phyloP scores from a whole-genome alignment of 306 rosid species.

The Lathyrus oleraceus region DNA sequence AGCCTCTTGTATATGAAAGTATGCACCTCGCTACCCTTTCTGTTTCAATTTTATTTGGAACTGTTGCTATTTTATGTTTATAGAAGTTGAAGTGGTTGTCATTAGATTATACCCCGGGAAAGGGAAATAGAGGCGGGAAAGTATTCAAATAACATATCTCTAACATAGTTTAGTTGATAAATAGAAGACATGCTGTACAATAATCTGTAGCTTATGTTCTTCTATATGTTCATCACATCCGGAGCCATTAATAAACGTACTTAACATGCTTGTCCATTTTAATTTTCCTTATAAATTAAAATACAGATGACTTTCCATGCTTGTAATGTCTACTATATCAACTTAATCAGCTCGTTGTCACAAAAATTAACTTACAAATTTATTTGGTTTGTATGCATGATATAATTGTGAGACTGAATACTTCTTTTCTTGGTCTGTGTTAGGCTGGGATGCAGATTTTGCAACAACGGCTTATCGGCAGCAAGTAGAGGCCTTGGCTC shows the following conservation, averaged over 20 bases:
- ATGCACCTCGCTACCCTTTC: conserved; percentile 38
- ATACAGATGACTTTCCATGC: neutral
- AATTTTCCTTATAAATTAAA: conserved; percentile 1
- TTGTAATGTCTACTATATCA: conserved; percentile 12
- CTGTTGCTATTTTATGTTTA: conserved; percentile 18
- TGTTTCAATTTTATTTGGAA: conserved; percentile 23
- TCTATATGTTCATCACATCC: conserved; percentile 2
- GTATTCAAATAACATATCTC: conserved; percentile 15
- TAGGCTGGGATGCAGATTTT: conserved; percentile 98
- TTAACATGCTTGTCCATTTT: neutral
- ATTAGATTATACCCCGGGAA: conserved; percentile 18
- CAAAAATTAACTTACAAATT: conserved; percentile 14
- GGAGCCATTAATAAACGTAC: conserved; percentile 1
- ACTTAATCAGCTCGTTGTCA: conserved; percentile 24
- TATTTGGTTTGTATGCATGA: conserved; percentile 24
- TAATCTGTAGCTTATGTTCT: conserved; percentile 13
- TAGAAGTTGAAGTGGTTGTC: conserved; percentile 17
- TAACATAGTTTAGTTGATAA: conserved; percentile 8
- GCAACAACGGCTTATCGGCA: conserved; percentile 98
- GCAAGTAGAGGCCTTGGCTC: conserved; percentile 94
- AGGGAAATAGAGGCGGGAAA: conserved; percentile 2
- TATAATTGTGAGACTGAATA: conserved; percentile 36
- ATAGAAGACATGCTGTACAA: conserved; percentile 1
- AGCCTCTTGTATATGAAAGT: conserved; percentile 98
- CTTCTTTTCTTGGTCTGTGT: conserved; percentile 26